Evolutionary conservation across 805 yeast genomes (phyloP).

Genomic region (Wilhelminamyces savonicus): DNA sequence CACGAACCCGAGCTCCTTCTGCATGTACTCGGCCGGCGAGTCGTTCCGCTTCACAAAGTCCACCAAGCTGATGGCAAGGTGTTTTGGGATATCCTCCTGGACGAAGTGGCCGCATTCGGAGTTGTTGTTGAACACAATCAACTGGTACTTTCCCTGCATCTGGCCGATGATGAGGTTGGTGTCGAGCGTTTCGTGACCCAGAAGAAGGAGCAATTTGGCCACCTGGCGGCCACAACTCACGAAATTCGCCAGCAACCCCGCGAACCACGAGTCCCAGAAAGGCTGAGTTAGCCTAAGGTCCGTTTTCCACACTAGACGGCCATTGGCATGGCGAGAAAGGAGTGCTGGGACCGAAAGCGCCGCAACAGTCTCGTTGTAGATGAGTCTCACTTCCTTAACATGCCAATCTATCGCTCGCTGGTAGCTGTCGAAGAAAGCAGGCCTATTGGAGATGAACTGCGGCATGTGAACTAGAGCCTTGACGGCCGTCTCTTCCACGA

Average conservation of each 20-base stretch:
- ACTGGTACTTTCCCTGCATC: slow-evolving; percentile 96
- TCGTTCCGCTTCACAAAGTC: slow-evolving; percentile 47
- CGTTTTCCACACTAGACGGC: slow-evolving; percentile 50
- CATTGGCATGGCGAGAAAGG: slow-evolving; percentile 21
- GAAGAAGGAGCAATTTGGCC: slow-evolving; percentile 70
- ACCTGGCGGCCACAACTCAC: slow-evolving; percentile 28
- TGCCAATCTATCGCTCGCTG: slow-evolving; percentile 80
- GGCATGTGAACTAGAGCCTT: slow-evolving; percentile 64
- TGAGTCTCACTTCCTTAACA: slow-evolving; percentile 40
- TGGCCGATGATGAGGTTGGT: slow-evolving; percentile 86
- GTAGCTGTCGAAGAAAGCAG: slow-evolving; percentile 46
- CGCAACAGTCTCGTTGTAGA: slow-evolving; percentile 60
- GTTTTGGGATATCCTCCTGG: slow-evolving; percentile 84
- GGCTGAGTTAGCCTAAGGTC: slow-evolving; percentile 55
- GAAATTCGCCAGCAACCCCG: slow-evolving; percentile 51
- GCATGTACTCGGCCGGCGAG: slow-evolving; percentile 22
- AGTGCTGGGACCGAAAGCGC: slow-evolving; percentile 71
- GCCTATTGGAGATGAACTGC: slow-evolving; percentile 58
- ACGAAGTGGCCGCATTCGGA: slow-evolving; percentile 74
- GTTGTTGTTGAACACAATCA: slow-evolving; percentile 63
- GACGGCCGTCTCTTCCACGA: slow-evolving; percentile 89
- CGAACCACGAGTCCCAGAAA: slow-evolving; percentile 85
- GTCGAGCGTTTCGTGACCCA: slow-evolving; percentile 87
- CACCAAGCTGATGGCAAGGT: slow-evolving; percentile 50
- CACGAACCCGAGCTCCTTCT: slow-evolving; percentile 22